Conservation (phyloP, 148 eudicot genomes). For the Spergularia bocconei region DNA sequence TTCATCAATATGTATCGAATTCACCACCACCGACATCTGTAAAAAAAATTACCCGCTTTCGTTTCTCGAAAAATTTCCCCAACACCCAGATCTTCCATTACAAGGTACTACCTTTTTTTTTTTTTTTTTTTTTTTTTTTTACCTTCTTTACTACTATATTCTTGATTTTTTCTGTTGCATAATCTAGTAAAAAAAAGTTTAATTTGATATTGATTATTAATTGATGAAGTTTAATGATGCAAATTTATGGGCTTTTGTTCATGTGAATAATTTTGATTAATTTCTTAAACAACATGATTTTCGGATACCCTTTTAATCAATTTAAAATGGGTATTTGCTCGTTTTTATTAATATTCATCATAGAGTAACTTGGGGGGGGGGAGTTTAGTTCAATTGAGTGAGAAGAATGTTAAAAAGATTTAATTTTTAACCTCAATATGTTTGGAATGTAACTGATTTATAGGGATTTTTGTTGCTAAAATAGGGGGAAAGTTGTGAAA, state of each 20-base stretch:
- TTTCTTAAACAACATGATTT: not conserved
- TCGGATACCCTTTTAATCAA: slow-evolving; percentile 4
- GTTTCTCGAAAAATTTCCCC: not conserved
- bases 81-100: slow-evolving; percentile 9
- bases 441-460: not conserved
- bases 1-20: not conserved
- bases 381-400: not conserved
- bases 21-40: slow-evolving; percentile 11
- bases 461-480: not conserved
- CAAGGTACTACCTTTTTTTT: not conserved
- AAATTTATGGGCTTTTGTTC: not conserved
- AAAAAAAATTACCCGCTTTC: not conserved
- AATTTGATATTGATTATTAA: not conserved
- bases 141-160: not conserved
- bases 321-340: slow-evolving; percentile 6
- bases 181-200: not conserved
- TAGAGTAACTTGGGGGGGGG: not conserved
- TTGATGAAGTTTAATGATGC: not conserved
- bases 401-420: not conserved
- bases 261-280: slow-evolving; percentile 8
- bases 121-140: not conserved
- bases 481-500: not conserved
- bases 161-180: not conserved
- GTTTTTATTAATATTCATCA: not conserved
- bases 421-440: not conserved